Conservation (phyloP, 129 eudicot genomes). For the Apium graveolens region DNA sequence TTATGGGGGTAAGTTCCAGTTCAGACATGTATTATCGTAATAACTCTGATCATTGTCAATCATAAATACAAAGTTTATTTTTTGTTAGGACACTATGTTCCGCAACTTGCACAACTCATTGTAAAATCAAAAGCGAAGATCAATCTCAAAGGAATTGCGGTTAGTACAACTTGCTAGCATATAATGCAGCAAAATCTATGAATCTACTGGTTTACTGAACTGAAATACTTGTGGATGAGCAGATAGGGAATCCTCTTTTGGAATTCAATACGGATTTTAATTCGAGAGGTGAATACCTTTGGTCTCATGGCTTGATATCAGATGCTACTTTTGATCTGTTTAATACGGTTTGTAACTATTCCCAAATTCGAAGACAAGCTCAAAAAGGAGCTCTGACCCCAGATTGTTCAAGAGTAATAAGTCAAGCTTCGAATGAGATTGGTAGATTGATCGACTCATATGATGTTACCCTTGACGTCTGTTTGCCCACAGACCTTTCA, state of each 20-base stretch:
- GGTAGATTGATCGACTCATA: conserved; percentile 47
- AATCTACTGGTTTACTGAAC: neutral
- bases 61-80: neutral
- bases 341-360: conserved; percentile 56
- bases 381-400: conserved; percentile 29
- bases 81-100: conserved; percentile 83
- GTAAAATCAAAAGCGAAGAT: conserved; percentile 48
- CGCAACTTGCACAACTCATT: conserved; percentile 71
- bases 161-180: conserved; percentile 28
- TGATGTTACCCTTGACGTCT: conserved; percentile 72
- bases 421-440: conserved; percentile 42
- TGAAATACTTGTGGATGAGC: conserved; percentile 13
- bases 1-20: conserved; percentile 55
- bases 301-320: conserved; percentile 94
- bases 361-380: conserved; percentile 58
- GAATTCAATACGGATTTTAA: conserved; percentile 78
- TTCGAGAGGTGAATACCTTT: conserved; percentile 56
- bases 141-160: conserved; percentile 81
- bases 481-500: conserved; percentile 39
- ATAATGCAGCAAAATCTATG: neutral
- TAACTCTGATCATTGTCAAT: neutral
- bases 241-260: conserved; percentile 89
- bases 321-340: conserved; percentile 49
- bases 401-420: conserved; percentile 39
- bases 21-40: neutral